Evolutionary conservation across 495 filamentous ascomycete genomes (phyloP), one percentile per base, ranked within the genome.

Genomic region (Penicillium pancosmium): DNA sequence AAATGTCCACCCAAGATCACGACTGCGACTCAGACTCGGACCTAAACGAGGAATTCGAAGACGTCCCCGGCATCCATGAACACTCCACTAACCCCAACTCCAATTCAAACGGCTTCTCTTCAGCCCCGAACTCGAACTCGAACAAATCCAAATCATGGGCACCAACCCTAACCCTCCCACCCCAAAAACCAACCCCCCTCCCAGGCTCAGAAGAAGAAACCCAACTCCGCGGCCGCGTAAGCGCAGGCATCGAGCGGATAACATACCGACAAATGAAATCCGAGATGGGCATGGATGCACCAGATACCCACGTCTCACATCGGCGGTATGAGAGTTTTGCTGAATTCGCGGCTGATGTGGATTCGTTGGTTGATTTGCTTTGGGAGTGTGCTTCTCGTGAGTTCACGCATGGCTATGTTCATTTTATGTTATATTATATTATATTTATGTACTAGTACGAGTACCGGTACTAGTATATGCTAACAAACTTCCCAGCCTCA

Each of bases 341-440:
- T 15, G 86, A 93, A 55, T 75, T 90, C 6, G 88, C 80, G 13
- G 81, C 75, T 48, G 91, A 95, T 67, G 69, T 96, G 1, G 88
- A 91, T 41, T 75, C 73, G 7, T 59, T 93, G 15, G 74, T 93
- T 15, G 87, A 93, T 73, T 82, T 93, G 11, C 71, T 96, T 8
- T 97, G 92, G 92, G 78, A 88, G 23, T 88, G 84, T 43, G 89
- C 89, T 3, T 94, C 91, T 10, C 91, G 91, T 94, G 79, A 60
- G 91, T 21, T 21, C 19, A 21, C 2, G 19, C 19, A 1, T 21
- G 19, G 19, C 2, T 21, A 21, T 21, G 19, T 21, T 21, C 19
- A 21, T 21, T 21, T 21, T 2, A 21, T 21, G 2, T 21, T 21
- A 21, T 21, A 21, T 21, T 21, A 21, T 21, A 21, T 21, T 21